Conservation (phyloP, 2,329 filamentous ascomycete genomes). For the Dactylonectria estremocensis region DNA sequence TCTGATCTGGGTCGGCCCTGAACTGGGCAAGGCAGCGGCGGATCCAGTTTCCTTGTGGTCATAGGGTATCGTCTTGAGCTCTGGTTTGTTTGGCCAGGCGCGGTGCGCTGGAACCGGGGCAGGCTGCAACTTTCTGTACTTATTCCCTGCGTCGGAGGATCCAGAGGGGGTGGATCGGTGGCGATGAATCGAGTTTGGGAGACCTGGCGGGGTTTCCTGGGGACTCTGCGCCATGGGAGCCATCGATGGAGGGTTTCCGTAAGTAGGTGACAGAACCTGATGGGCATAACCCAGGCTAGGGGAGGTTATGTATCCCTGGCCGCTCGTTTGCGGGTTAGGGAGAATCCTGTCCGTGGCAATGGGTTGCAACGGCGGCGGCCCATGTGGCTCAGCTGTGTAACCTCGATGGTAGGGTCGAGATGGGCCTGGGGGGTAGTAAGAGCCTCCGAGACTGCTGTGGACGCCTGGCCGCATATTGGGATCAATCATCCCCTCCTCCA, state of each 20-base stretch:
- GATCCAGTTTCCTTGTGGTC: constrained; percentile 72
- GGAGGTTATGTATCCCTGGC: constrained; percentile 54
- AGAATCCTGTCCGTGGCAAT: constrained; percentile 53
- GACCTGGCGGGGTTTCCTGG: constrained; percentile 53
- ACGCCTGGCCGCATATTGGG: constrained; percentile 49
- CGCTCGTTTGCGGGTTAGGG: constrained; percentile 52
- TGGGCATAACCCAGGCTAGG: constrained; percentile 51
- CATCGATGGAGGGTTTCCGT: constrained; percentile 51
- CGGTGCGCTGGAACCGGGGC: constrained; percentile 69
- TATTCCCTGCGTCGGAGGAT: constrained; percentile 57
- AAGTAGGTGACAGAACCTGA: constrained; percentile 57
- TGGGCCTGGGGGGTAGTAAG: constrained; percentile 53
- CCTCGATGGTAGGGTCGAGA: constrained; percentile 52
- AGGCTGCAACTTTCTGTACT: constrained; percentile 73
- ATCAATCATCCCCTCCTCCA: constrained; percentile 55
- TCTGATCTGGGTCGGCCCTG: constrained; percentile 69
- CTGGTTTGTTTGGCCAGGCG: constrained; percentile 62
- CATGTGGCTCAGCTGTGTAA: constrained; percentile 51
- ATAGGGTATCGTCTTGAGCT: constrained; percentile 73
- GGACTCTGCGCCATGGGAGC: constrained; percentile 54
- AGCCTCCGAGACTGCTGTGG: constrained; percentile 41
- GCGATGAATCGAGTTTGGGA: constrained; percentile 51
- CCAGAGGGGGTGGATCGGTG: constrained; percentile 58
- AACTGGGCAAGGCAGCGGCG: constrained; percentile 68
- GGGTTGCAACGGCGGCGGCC: constrained; percentile 46